phyloP scores from a whole-genome alignment of 768 basidiomycete genomes.

The Rhodotorula paludigena region DNA sequence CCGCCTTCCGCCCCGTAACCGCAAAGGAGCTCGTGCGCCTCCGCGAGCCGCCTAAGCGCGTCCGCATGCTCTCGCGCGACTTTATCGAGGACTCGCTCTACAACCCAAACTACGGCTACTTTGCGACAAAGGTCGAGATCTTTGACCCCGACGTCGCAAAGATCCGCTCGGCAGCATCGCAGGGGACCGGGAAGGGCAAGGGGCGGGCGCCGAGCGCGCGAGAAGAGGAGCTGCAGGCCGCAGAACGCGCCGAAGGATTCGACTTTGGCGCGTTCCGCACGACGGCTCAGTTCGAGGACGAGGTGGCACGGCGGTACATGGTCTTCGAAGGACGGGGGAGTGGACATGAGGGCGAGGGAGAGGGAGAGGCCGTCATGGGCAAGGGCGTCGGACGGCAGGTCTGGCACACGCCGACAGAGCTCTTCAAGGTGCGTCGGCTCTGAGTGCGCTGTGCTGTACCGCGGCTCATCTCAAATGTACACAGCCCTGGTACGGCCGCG shows the following conservation, averaged over 20 bases:
- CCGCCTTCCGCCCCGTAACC: constrained; percentile 57
- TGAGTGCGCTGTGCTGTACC: background rate
- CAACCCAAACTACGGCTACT: constrained; percentile 97
- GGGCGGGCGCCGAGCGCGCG: too few relatives aligned
- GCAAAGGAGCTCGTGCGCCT: constrained; percentile 63
- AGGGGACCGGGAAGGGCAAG: constrained; percentile 47
- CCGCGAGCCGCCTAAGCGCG: constrained; percentile 63
- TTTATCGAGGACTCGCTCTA: constrained; percentile 95
- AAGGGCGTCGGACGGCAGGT: constrained; percentile 73
- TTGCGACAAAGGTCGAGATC: constrained; percentile 85
- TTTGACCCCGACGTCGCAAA: constrained; percentile 52
- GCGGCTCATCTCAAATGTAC: background rate
- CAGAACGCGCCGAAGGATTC: constrained; percentile 49
- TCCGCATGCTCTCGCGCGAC: constrained; percentile 91
- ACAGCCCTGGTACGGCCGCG: constrained; percentile 90
- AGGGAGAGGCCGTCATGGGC: constrained; percentile 43
- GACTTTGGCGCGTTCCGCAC: constrained; percentile 66
- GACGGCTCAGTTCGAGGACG: constrained; percentile 70
- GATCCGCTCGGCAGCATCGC: background rate
- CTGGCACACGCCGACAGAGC: constrained; percentile 97
- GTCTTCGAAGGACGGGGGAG: constrained; percentile 58
- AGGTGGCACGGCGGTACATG: constrained; percentile 70
- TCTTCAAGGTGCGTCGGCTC: constrained; percentile 72
- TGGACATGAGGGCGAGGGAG: constrained; percentile 32
- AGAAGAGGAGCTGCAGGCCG: constrained; percentile 2